These are phyloP conservation scores for Colletotrichum plurivorum DNA, from an alignment of 2,329 filamentous ascomycete genomes.

Conservation along the genomic window DNA sequence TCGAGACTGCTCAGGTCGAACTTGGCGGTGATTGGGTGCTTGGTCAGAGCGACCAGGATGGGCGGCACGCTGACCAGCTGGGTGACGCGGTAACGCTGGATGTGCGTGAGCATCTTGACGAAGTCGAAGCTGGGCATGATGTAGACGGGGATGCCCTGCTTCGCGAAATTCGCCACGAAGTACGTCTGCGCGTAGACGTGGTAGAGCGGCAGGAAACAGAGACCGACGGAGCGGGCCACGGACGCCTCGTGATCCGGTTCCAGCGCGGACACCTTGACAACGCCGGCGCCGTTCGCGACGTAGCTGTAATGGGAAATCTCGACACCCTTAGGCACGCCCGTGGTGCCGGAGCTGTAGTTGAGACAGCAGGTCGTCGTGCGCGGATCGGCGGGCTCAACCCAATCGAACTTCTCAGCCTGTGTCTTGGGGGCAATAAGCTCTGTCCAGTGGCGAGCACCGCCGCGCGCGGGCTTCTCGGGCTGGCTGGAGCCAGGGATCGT, in stretches of 20 bases:
- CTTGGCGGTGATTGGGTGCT: conserved; percentile 75
- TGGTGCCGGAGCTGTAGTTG: conserved; percentile 86
- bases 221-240: conserved; percentile 54
- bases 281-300: conserved; percentile 77
- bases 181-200: conserved; percentile 81
- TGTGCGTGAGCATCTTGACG: conserved; percentile 75
- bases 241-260: conserved; percentile 64
- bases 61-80: conserved; percentile 79
- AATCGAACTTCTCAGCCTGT: conserved; percentile 71
- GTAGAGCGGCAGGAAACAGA: conserved; percentile 84
- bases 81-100: conserved; percentile 79
- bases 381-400: conserved; percentile 70
- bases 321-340: conserved; percentile 87
- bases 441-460: conserved; percentile 74
- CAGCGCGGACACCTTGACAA: conserved; percentile 62
- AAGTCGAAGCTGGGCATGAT: conserved; percentile 87
- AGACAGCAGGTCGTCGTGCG: conserved; percentile 73
- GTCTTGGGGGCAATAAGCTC: conserved; percentile 67
- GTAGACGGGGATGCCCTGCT: conserved; percentile 76
- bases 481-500: conserved; percentile 53
- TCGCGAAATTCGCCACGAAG: conserved; percentile 73
- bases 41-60: conserved; percentile 80
- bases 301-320: conserved; percentile 85
- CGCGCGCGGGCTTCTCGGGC: conserved; percentile 37
- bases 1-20: conserved; percentile 79